Base-by-base conservation (phyloP, 768 basidiomycete genomes). In the Tricholoma matsutake region DNA sequence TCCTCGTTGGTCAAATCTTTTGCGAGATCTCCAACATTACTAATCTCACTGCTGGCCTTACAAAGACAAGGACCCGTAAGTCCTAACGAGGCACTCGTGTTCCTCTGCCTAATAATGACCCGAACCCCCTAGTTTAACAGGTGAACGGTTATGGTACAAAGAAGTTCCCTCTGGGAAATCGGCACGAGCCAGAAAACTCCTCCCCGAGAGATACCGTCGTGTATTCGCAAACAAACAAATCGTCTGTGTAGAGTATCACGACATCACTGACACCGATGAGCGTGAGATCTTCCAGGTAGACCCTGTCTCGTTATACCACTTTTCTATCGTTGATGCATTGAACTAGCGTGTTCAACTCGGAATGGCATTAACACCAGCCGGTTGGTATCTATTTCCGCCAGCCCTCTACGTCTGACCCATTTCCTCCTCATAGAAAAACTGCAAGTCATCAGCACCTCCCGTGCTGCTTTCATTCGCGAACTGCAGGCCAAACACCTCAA, bases 211-310 rank as follows among this genome's bases (percentile, higher is more conserved):
- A 60, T 87, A 84, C 65, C 79, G 74, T 57, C 83, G 81, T 11
- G 29, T 84, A 2, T 92, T 91, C 61, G 75, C 81, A 22, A 87
- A 84, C 65, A 92, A 92, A 71, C 88, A 90, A 63, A 81, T 93
- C 28, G 86, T 89, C 2, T 92, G 91, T 65, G 82, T 91, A 31
- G 91, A 92, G 68, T 93, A 88, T 64, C 76, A 80, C 60, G 83
- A 84, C 49, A 78, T 89, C 10, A 73, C 75, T 0, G 83, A 83
- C 56, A 64, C 71, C 4, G 80, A 83, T 41, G 87, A 89, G 65
- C 78, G 87, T 29, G 86, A 88, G 63, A 84, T 89, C n/a, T 89
- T 89, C 74, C 87, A 89, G 78, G 90, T 86, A 32, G 3, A 14
- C 13, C 6, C n/a, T 29, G 13, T 16, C 13, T n/a, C 32, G 20